phyloP scores from a whole-genome alignment of 345 rosid species.

The Hevea brasiliensis region DNA sequence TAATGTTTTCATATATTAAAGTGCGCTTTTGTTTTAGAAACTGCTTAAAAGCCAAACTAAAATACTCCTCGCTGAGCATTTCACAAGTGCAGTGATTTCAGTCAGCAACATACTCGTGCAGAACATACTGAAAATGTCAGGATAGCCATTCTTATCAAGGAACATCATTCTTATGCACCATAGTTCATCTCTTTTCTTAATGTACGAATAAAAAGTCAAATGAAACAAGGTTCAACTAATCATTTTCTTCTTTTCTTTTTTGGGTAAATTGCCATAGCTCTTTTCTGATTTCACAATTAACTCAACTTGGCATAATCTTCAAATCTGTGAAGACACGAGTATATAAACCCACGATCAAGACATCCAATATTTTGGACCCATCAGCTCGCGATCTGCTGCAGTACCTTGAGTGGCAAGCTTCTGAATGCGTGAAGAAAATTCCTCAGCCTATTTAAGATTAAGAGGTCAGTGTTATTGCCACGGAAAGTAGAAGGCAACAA shows the following conservation, averaged over 20 bases:
- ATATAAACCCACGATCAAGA: slow-evolving; percentile 34
- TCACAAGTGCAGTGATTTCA: background rate
- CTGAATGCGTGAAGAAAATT: slow-evolving; percentile 76
- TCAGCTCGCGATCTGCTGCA: slow-evolving; percentile 50
- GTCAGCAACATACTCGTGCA: background rate
- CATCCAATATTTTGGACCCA: slow-evolving; percentile 76
- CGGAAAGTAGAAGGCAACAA: background rate
- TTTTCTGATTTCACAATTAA: background rate
- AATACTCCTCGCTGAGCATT: background rate
- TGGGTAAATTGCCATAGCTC: too few relatives aligned
- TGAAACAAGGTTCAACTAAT: background rate
- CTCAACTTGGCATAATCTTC: background rate
- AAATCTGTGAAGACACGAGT: background rate
- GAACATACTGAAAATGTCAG: background rate
- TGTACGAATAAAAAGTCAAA: background rate
- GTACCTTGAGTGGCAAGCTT: slow-evolving; percentile 77
- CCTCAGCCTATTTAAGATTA: slow-evolving; percentile 68
- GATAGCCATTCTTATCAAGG: background rate
- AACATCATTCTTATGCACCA: background rate
- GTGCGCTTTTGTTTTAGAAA: background rate
- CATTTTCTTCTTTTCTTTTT: too few relatives aligned
- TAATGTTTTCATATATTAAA: too few relatives aligned
- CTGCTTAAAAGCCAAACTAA: background rate
- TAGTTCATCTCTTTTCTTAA: background rate
- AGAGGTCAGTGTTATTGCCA: slow-evolving; percentile 11